A percentile compares a stretch with the other conserved stretches of the same genome.
These are phyloP conservation scores for Coemansia sp. DNA, from an alignment of 192 early-diverging fungal genomes.

Conservation along the genomic window DNA sequence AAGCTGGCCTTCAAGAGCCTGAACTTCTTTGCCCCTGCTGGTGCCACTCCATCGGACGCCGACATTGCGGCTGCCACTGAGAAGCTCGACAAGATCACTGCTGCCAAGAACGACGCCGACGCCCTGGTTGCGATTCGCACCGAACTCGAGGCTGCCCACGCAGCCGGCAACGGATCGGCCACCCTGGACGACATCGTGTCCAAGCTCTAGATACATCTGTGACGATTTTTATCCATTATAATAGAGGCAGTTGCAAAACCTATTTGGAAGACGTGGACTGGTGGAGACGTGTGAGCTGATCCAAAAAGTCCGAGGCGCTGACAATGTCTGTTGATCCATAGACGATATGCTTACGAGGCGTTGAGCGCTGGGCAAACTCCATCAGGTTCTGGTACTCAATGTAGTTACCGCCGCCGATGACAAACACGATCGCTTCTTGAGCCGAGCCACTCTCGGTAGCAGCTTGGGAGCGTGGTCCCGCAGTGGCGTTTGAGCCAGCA, in stretches of 20 bases:
- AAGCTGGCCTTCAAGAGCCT: constrained; percentile 74
- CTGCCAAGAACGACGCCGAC: constrained; percentile 63
- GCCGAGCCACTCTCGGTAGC: constrained; percentile 54
- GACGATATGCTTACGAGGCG: constrained; percentile 76
- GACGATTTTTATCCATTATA: no score
- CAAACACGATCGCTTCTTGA: constrained; percentile 96
- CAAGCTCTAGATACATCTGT: constrained; percentile 25
- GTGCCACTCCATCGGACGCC: constrained; percentile 55
- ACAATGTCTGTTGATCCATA: constrained; percentile 95
- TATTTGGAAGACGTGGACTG: constrained; percentile 1
- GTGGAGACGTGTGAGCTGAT: constrained; percentile 74
- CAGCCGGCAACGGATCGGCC: constrained; percentile 64
- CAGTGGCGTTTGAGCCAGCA: constrained; percentile 41
- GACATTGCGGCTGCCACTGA: constrained; percentile 72
- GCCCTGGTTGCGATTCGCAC: constrained; percentile 61
- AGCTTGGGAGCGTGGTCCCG: constrained; percentile 8
- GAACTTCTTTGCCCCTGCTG: constrained; percentile 75
- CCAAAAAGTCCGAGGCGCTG: constrained; percentile 77
- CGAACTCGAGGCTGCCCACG: constrained; percentile 65
- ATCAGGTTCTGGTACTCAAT: constrained; percentile 95
- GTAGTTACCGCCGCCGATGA: constrained; percentile 98
- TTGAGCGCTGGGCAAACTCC: constrained; percentile 78
- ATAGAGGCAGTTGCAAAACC: background rate
- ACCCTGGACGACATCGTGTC: constrained; percentile 57
- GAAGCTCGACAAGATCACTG: constrained; percentile 78